Evolutionary conservation across 2,329 filamentous ascomycete genomes (phyloP).

Genomic region (Rosellinia necatrix): DNA sequence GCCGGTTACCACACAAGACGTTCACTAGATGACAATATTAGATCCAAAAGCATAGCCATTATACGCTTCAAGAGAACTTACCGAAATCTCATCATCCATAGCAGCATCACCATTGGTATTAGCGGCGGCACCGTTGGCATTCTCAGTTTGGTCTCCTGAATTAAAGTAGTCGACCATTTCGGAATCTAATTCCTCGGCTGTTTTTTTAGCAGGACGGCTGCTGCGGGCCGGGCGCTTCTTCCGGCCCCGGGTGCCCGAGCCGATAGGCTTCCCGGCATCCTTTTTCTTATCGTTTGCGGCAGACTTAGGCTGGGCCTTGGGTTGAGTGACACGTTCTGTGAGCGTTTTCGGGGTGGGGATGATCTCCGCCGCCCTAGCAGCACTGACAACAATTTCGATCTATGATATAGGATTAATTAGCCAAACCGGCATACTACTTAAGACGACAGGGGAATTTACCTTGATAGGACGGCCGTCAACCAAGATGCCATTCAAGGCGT

Average conservation of each 20-base stretch:
- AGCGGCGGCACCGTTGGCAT: conserved; percentile 47
- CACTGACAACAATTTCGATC: conserved; percentile 90
- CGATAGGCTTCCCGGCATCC: conserved; percentile 50
- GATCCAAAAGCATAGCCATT: not conserved
- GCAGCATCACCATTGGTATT: conserved; percentile 54
- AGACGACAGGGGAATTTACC: conserved; percentile 54
- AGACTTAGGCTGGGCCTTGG: conserved; percentile 80
- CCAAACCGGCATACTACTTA: not conserved
- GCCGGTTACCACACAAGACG: not conserved
- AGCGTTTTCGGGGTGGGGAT: conserved; percentile 71
- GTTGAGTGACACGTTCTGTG: conserved; percentile 78
- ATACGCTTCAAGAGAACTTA: conserved; percentile 18
- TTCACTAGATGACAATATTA: conserved; percentile 23
- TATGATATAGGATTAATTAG: conserved; percentile 45
- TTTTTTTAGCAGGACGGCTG: conserved; percentile 79
- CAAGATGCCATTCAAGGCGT: conserved; percentile 82
- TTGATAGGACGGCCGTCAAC: conserved; percentile 92
- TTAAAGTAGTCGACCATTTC: conserved; percentile 98
- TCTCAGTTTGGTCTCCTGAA: conserved; percentile 50
- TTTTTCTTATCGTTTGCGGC: conserved; percentile 75
- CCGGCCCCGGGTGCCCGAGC: conserved; percentile 50
- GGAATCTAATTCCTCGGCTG: conserved; percentile 90
- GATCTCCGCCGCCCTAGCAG: conserved; percentile 70
- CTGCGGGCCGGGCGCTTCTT: conserved; percentile 61
- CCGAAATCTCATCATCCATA: conserved; percentile 68